phyloP scores from a whole-genome alignment of 73 alveolate genomes.

The Tetrahymena elliotti region DNA sequence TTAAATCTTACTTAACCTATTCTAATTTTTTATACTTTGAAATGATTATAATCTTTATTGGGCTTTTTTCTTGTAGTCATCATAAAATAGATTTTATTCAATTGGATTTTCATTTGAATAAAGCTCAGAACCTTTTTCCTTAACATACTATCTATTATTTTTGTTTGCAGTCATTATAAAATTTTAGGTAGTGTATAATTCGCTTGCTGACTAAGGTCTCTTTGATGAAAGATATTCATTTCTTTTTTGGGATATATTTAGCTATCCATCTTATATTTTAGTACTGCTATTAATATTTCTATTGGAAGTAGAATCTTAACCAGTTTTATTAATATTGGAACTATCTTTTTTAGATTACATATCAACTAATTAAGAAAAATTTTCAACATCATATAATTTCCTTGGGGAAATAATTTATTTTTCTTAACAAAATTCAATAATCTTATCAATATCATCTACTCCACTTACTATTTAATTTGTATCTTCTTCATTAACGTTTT shows the following conservation, averaged over 20 bases:
- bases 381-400: not conserved
- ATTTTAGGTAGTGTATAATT: not conserved
- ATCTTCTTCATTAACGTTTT: not conserved
- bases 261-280: not conserved
- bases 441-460: not conserved
- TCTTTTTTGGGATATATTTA: not conserved
- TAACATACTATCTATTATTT: not conserved
- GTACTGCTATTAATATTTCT: not conserved
- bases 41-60: not conserved
- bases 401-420: not conserved
- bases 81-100: not conserved
- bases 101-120: not conserved
- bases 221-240: not conserved
- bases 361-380: not conserved
- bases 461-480: not conserved
- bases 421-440: not conserved
- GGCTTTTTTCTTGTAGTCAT: not conserved
- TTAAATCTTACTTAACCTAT: not conserved
- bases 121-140: not conserved
- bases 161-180: not conserved
- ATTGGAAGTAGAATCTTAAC: not conserved
- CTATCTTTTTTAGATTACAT: not conserved
- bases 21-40: not conserved
- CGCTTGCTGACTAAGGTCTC: not conserved
- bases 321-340: not conserved